Evolutionary conservation across 441 rosid genomes (phyloP), one percentile per base, ranked within the genome.

Genomic region (Melastoma candidum): DNA sequence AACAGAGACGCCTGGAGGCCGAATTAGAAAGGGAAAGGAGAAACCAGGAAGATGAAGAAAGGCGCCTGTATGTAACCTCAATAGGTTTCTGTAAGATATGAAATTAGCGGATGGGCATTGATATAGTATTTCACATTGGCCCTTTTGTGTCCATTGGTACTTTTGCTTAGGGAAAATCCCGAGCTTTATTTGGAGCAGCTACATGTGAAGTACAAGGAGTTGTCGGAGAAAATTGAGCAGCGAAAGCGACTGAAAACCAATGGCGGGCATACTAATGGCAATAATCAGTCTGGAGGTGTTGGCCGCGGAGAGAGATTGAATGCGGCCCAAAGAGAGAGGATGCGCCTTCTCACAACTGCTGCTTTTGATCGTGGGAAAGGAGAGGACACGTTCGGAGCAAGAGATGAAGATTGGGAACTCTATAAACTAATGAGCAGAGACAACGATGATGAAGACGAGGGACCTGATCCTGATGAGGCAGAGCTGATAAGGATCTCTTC

Each of bases 321-420:
- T 54, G 85, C 95, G 64, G 90, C 94, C 56, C 95, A 85, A 68
- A 79, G 90, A 58, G 98, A 92, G 64, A 79, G 95, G 63, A 92
- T 92, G 94, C 94, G 94, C 43, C 80, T 92, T 64, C 79, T 87
- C 41, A 92, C 98, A 14, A 80, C 95, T 1, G 96, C 96, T 41
- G 98, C 98, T 43, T 88, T 87, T 64, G 98, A 90, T 68, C 74
- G 97, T 72, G 98, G 96, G 58, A 92, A 88, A 71, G 94, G 95
- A 11, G 95, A 88, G 68, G 98, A 84, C 71, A 84, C 87, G 12
- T 92, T 85, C 63, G 95, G 97, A 54, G 72, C 95, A 63, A 85
- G 52, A 72, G 98, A 88, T 56, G 98, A 92, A 77, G 95, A 92
- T 71, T 85, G 98, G 98, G 85, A 90, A 58, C 93, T 90, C 27